Evolutionary conservation across 75 land plant genomes (phyloP), one percentile per base, ranked within the genome.

Genomic region (Adiantum capillusveneris): DNA sequence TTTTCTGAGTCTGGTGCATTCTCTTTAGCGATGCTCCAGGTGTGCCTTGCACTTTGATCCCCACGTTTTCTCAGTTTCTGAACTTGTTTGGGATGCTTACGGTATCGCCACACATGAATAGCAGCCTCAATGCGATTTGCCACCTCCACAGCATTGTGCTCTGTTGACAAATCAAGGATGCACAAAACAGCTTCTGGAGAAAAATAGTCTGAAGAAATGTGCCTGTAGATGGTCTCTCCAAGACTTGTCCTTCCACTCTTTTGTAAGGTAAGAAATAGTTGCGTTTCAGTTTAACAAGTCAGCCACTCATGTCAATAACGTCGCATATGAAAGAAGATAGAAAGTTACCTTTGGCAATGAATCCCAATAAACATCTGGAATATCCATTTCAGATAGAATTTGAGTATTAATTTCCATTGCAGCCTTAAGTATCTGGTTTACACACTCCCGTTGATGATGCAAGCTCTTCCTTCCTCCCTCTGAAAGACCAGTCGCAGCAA

Each of bases 121-220:
- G 96, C 64, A 51, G 87, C 80, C 69, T 93, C 98, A 20, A 89
- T 83, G 26, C 79, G 70, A 42, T 89, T 83, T 16, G 90, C 98
- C 31, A 89, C 70, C 53, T 89, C 98, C 26, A 86, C 55, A 16
- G 76, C 82, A 41, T 72, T 73, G 71, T 90, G 87, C 55, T 93
- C 98, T 42, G 78, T 83, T 0, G 96, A 74, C 26, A 89, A 39
- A 50, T 86, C 84, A 0, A 93, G 70, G 60, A 65, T 78, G 34
- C 70, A 74, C 1, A 93, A 80, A 0, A 93, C 72, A 46, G 63
- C 69, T 17, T 89, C 96, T 0, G 96, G 83, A 1, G 77, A 76
- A 66, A 89, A 89, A 31, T 79, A 74, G 1, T 86, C 96, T 25
- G 90, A 66, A 17, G 79, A 76, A 5, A 95, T 73, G 27, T 77